phyloP scores from a whole-genome alignment of 1,284 basidiomycete genomes.

The Inonotus hispidus region DNA sequence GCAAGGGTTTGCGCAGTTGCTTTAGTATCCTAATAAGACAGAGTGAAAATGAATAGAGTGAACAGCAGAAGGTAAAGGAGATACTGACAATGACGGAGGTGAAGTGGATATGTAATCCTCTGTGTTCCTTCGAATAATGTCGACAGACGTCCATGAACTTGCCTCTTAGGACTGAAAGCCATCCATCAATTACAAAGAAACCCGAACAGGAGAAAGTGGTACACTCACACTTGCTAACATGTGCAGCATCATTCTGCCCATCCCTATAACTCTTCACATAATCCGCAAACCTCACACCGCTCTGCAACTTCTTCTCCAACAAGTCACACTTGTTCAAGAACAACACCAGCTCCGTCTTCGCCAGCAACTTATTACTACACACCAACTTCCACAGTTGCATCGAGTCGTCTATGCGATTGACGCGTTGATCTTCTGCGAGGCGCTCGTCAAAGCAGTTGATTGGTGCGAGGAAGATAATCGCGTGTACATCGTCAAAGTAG shows the following conservation, averaged over 20 bases:
- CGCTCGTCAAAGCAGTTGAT: slow-evolving; percentile 64
- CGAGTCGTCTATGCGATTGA: slow-evolving; percentile 65
- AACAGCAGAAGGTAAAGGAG: not conserved
- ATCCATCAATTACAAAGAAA: not conserved
- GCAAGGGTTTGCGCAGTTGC: slow-evolving; percentile 36
- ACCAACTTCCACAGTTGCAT: slow-evolving; percentile 59
- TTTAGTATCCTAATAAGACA: slow-evolving; percentile 35
- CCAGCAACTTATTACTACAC: slow-evolving; percentile 48
- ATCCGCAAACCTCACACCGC: slow-evolving; percentile 29
- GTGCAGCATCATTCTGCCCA: slow-evolving; percentile 49
- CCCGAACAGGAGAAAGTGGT: not conserved
- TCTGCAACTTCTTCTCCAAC: slow-evolving; percentile 34
- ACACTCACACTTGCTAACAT: slow-evolving; percentile 55
- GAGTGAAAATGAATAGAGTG: not conserved
- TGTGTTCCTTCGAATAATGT: slow-evolving; percentile 40
- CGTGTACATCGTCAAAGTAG: slow-evolving; percentile 67
- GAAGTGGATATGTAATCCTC: slow-evolving; percentile 50
- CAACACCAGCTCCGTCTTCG: slow-evolving; percentile 50
- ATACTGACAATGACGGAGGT: slow-evolving; percentile 53
- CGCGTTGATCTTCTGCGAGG: slow-evolving; percentile 49
- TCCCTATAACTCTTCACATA: slow-evolving; percentile 52
- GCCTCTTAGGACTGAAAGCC: slow-evolving; percentile 49
- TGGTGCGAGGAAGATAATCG: slow-evolving; percentile 66
- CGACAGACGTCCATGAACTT: slow-evolving; percentile 55
- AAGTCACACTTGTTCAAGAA: slow-evolving; percentile 66